These are phyloP conservation scores for Ceratobasidium sp. DNA, from an alignment of 1,284 basidiomycete species.

Conservation along the genomic window DNA sequence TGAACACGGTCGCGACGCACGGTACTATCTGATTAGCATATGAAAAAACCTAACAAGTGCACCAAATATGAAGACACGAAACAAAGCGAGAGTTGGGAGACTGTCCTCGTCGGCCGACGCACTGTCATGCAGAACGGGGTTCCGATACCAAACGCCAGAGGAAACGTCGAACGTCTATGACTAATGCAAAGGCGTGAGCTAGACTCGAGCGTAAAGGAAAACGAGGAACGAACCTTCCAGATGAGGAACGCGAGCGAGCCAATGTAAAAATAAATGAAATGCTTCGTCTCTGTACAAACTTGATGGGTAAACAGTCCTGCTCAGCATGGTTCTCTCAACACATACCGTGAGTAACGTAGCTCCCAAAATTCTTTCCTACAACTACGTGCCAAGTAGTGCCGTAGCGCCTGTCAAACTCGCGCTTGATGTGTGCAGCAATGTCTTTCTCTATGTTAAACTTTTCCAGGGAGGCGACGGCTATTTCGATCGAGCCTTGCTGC, in stretches of 20 bases:
- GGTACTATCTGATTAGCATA: slow-evolving; percentile 22
- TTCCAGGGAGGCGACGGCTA: slow-evolving; percentile 86
- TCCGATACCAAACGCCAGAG: slow-evolving; percentile 59
- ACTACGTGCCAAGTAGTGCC: slow-evolving; percentile 98
- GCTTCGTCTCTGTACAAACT: slow-evolving; percentile 82
- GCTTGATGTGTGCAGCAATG: slow-evolving; percentile 97
- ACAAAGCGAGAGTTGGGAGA: slow-evolving; percentile 26
- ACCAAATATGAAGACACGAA: slow-evolving; percentile 13
- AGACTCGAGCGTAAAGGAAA: slow-evolving; percentile 65
- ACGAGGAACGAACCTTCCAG: slow-evolving; percentile 72
- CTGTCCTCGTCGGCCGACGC: slow-evolving; percentile 57
- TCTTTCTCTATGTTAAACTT: slow-evolving; percentile 97
- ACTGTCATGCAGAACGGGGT: slow-evolving; percentile 59
- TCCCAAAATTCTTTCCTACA: slow-evolving; percentile 97
- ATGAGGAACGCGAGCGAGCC: slow-evolving; percentile 90
- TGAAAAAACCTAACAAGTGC: slow-evolving; percentile 30
- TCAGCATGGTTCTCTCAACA: slow-evolving; percentile 48
- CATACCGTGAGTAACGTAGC: slow-evolving; percentile 97
- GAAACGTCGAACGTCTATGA: slow-evolving; percentile 74
- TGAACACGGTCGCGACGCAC: neutral
- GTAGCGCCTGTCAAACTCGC: slow-evolving; percentile 93
- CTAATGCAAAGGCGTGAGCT: slow-evolving; percentile 63
- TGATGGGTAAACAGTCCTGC: slow-evolving; percentile 9
- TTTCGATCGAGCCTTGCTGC: slow-evolving; percentile 93
- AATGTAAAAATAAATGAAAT: slow-evolving; percentile 98